These are phyloP conservation scores for Phlyctochytrium arcticum DNA, from an alignment of 192 early-diverging fungal species.

Conservation along the genomic window DNA sequence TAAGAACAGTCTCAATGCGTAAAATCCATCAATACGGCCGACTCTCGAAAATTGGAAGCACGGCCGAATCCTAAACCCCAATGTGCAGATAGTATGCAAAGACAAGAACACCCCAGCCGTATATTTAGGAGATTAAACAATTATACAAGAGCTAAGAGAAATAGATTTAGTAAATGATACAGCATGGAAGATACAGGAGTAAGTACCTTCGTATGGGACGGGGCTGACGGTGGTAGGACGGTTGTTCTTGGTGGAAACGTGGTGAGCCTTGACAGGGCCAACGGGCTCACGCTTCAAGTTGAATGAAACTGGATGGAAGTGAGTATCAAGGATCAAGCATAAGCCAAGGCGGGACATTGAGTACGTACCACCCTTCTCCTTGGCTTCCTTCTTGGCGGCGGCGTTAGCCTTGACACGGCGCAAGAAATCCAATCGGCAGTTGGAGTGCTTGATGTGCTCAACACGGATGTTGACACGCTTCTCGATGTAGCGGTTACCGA, in stretches of 20 bases:
- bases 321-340: background rate
- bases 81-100: too few relatives aligned
- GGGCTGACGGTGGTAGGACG: slow-evolving; percentile 89
- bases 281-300: slow-evolving; percentile 89
- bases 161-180: too few relatives aligned
- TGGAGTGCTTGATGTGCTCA: slow-evolving; percentile 99
- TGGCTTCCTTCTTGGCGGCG: slow-evolving; percentile 76
- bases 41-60: too few relatives aligned
- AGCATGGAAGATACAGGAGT: too few relatives aligned
- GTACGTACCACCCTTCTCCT: slow-evolving; percentile 61
- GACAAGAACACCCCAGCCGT: background rate
- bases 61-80: too few relatives aligned
- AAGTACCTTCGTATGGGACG: slow-evolving; percentile 81
- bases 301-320: slow-evolving; percentile 40
- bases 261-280: slow-evolving; percentile 81
- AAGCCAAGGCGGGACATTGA: background rate
- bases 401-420: slow-evolving; percentile 96
- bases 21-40: too few relatives aligned
- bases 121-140: background rate
- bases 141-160: background rate
- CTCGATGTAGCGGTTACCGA: slow-evolving; percentile 97
- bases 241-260: slow-evolving; percentile 85
- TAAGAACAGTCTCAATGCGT: too few relatives aligned
- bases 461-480: slow-evolving; percentile 98
- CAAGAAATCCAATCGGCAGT: slow-evolving; percentile 97